Conservation (phyloP, 768 basidiomycete species). For the Mycena galopus region DNA sequence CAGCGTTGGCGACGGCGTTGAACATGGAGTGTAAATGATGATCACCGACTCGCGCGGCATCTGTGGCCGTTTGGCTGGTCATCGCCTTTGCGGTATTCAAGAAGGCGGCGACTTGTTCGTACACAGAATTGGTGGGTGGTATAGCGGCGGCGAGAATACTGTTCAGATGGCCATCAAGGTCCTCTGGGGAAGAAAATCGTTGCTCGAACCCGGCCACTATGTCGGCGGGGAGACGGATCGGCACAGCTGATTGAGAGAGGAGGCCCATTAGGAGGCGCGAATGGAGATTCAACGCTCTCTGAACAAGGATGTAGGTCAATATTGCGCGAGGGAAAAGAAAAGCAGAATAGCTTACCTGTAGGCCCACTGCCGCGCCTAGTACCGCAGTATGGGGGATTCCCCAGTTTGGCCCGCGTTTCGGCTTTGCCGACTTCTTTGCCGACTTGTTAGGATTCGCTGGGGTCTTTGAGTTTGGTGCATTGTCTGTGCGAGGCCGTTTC, state of each 20-base stretch:
- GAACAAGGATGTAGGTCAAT: not conserved
- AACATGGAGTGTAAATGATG: not conserved
- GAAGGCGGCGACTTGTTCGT: not conserved
- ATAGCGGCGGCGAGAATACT: not conserved
- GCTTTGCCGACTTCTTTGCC: too few species aligned
- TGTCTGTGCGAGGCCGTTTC: not conserved
- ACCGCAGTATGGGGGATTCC: too few species aligned
- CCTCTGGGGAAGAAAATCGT: not conserved
- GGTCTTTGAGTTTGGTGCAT: not conserved
- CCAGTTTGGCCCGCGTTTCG: too few species aligned
- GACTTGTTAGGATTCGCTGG: too few species aligned
- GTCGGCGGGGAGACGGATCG: not conserved
- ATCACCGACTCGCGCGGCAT: not conserved
- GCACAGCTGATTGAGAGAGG: not conserved
- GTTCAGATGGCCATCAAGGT: not conserved
- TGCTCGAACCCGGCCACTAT: not conserved
- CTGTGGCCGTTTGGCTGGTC: not conserved
- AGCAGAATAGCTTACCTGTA: too few species aligned
- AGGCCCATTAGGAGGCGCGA: not conserved
- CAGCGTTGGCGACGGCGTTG: conserved; percentile 1
- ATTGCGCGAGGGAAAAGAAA: not conserved
- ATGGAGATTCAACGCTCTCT: not conserved
- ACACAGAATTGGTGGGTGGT: not conserved
- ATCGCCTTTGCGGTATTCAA: not conserved
- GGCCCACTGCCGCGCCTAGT: too few species aligned